phyloP scores from a whole-genome alignment of 495 filamentous ascomycete genomes.

The Bacidia gigantensis region DNA sequence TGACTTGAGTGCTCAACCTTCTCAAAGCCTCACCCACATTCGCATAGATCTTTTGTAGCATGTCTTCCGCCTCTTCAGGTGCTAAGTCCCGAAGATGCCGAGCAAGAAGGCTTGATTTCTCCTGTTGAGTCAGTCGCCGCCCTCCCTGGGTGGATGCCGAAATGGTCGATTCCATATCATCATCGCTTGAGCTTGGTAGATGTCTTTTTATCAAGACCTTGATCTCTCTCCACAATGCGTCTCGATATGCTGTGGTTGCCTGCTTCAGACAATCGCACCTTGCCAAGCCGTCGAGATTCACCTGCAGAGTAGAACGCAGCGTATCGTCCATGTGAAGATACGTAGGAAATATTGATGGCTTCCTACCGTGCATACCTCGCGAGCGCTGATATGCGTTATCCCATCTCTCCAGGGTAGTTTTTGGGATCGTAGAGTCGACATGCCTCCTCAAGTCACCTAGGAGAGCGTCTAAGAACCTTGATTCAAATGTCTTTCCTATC shows the following conservation, averaged over 20 bases:
- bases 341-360: constrained; percentile 51
- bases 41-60: constrained; percentile 71
- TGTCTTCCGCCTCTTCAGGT: constrained; percentile 69
- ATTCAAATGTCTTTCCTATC: constrained; percentile 78
- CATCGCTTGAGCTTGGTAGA: constrained; percentile 81
- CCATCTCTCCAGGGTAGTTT: constrained; percentile 69
- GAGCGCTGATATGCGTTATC: constrained; percentile 45
- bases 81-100: constrained; percentile 81
- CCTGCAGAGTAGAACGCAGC: constrained; percentile 51
- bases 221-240: constrained; percentile 76
- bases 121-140: constrained; percentile 59
- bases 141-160: constrained; percentile 73
- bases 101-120: constrained; percentile 81
- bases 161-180: constrained; percentile 81
- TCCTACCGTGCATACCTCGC: constrained; percentile 51
- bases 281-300: constrained; percentile 62
- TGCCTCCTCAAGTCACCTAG: constrained; percentile 71
- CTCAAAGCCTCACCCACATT: constrained; percentile 76
- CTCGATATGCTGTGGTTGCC: constrained; percentile 74
- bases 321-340: constrained; percentile 58
- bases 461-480: constrained; percentile 63
- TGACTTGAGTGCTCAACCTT: constrained; percentile 77
- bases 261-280: constrained; percentile 62
- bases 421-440: constrained; percentile 55
- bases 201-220: constrained; percentile 72